These are phyloP conservation scores for Debaryomycetaceae sp. DNA, from an alignment of 1,139 yeast species.

Conservation along the genomic window DNA sequence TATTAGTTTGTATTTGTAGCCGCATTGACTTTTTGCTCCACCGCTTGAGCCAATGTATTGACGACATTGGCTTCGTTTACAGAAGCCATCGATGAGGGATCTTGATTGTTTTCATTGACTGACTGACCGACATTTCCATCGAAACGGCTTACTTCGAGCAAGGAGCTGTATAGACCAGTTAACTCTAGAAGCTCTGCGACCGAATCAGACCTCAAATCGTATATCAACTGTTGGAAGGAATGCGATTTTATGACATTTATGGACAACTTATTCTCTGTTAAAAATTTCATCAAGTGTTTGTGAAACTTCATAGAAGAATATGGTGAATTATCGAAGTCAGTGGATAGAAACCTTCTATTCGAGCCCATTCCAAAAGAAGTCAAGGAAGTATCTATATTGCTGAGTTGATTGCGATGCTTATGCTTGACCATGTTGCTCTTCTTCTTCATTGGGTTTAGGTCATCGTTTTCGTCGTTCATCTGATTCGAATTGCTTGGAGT, in stretches of 20 bases:
- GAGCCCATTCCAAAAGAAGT: conserved; percentile 8
- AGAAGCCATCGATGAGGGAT: conserved; percentile 9
- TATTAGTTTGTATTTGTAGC: conserved; percentile 3
- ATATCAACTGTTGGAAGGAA: conserved; percentile 51
- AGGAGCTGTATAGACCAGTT: conserved; percentile 41
- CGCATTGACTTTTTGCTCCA: conserved; percentile 15
- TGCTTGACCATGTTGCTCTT: conserved; percentile 5
- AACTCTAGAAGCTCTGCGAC: conserved; percentile 46
- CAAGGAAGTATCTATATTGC: conserved; percentile 7
- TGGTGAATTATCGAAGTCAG: conserved; percentile 40
- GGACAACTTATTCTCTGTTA: conserved; percentile 51
- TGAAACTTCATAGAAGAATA: conserved; percentile 49
- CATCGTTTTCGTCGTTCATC: conserved; percentile 5
- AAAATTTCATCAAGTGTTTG: conserved; percentile 47
- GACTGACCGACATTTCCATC: conserved; percentile 11
- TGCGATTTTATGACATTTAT: conserved; percentile 45
- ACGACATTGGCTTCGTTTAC: conserved; percentile 17
- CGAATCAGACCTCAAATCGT: conserved; percentile 48
- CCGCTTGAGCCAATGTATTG: conserved; percentile 16
- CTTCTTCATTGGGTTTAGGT: conserved; percentile 4
- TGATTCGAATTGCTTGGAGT: conserved; percentile 4
- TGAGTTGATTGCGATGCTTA: conserved; percentile 4
- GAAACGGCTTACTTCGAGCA: conserved; percentile 43
- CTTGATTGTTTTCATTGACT: conserved; percentile 4
- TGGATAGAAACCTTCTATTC: conserved; percentile 20